Evolutionary conservation across 768 basidiomycete species (phyloP).

Genomic region (Hygrophorus pudorinus): DNA sequence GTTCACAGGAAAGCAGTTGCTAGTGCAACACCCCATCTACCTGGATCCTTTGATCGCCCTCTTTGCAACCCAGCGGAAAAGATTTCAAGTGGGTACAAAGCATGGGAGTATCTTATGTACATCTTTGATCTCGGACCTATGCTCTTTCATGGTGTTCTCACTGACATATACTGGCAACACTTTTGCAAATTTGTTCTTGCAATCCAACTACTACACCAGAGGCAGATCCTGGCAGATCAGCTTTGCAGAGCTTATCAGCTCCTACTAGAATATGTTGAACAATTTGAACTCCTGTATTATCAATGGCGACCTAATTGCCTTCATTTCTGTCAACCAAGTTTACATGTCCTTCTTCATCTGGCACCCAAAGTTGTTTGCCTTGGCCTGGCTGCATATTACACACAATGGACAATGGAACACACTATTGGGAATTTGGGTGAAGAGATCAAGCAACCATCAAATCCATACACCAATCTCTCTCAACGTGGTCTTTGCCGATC

Average conservation of each 20-base stretch:
- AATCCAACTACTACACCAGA: constrained; percentile 3
- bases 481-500: no score
- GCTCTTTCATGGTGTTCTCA: constrained; percentile 1
- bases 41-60: constrained; percentile 13
- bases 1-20: constrained; percentile 12
- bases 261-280: constrained; percentile 4
- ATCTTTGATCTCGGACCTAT: constrained; percentile 17
- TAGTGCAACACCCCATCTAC: not conserved
- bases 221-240: not conserved
- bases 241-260: not conserved
- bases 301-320: constrained; percentile 2
- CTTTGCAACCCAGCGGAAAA: constrained; percentile 24
- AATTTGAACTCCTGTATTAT: constrained; percentile 7
- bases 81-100: constrained; percentile 29
- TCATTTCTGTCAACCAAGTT: constrained; percentile 6
- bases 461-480: no score
- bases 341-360: constrained; percentile 5
- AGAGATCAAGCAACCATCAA: no score
- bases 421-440: no score
- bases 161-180: constrained; percentile 1
- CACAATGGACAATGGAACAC: no score
- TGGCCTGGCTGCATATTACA: no score
- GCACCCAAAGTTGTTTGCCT: not conserved
- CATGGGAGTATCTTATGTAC: constrained; percentile 23
- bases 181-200: constrained; percentile 5